Percentiles rank a stretch among this genome's conserved stretches.
These are phyloP conservation scores for Corylus avellana DNA, from an alignment of 306 rosid species.

Conservation along the genomic window DNA sequence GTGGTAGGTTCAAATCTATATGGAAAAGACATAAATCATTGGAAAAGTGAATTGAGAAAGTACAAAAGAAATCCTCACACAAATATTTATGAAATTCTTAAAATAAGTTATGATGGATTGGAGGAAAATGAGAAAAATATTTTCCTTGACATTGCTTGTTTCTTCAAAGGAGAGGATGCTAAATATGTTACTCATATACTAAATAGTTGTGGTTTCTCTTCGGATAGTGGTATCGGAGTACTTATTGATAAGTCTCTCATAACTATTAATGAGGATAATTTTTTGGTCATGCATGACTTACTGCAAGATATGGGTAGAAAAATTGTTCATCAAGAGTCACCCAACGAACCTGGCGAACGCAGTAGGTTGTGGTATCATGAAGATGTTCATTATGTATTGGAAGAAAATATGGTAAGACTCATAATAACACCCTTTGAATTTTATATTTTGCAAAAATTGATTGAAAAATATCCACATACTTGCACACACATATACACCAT, in stretches of 20 bases:
- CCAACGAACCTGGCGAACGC: not conserved
- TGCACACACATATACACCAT: too few species aligned
- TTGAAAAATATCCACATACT: too few species aligned
- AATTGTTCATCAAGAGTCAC: not conserved
- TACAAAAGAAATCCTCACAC: not conserved
- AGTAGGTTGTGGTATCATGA: not conserved
- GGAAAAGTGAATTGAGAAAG: not conserved
- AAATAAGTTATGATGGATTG: not conserved
- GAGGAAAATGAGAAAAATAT: not conserved
- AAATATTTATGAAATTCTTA: not conserved
- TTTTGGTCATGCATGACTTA: not conserved
- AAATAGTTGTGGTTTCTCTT: not conserved
- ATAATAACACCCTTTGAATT: not conserved
- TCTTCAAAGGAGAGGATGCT: not conserved
- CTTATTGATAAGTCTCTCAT: not conserved
- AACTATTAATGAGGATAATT: not conserved
- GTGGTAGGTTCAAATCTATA: not conserved
- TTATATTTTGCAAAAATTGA: too few species aligned
- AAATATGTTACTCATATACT: not conserved
- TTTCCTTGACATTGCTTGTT: not conserved
- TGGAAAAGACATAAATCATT: not conserved
- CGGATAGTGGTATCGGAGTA: not conserved
- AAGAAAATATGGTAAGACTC: not conserved
- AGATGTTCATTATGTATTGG: not conserved
- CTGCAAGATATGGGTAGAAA: not conserved